Evolutionary conservation across 148 eudicot genomes (phyloP), one percentile per base, ranked within the genome.

Genomic region (Fagopyrum homotropicum): DNA sequence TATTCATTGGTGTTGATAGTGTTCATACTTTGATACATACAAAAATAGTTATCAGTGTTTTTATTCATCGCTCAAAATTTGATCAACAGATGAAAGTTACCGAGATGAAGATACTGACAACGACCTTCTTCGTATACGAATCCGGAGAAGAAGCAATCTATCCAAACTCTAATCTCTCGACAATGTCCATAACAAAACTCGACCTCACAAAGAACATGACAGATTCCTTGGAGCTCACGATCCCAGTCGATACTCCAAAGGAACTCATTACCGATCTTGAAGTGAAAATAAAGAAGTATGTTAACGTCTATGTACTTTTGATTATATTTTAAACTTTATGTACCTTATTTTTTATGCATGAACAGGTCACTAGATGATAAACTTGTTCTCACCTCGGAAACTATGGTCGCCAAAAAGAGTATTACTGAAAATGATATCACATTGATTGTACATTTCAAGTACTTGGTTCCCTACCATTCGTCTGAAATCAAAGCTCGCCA

Each of bases 341-440:
- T 3, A 0, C 44, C 9, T 70, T 22, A 44, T 47, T 19, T 72
- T 70, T 2, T 15, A 8, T 22, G 46, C 4, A 44, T 35, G 2
- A 47, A 46, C 35, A 72, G 74, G 19, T 17, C 74, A 45, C 74
- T 72, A 3, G 74, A 72, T 47, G 74, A 72, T 46, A 54, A 72
- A 14, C 16, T 49, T 15, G 35, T 35, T 1, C 47, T 45, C 17
- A 40, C 51, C 30, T 72, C 74, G 4, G 74, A 72, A 52, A 72
- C 55, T 35, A 9, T 17, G 74, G 51, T 46, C 19, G 30, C 55
- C 15, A 72, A 26, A 35, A 72, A 72, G 74, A 54, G 6, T 7
- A 72, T 72, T n/a, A 49, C 29, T 19, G 74, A 72, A 46, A 17
- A 30, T 1, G 19, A 49, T 4, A 46, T 72, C 29, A 46, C 51